Conservation (phyloP, 768 basidiomycete genomes). For the Termitomyces sp. region DNA sequence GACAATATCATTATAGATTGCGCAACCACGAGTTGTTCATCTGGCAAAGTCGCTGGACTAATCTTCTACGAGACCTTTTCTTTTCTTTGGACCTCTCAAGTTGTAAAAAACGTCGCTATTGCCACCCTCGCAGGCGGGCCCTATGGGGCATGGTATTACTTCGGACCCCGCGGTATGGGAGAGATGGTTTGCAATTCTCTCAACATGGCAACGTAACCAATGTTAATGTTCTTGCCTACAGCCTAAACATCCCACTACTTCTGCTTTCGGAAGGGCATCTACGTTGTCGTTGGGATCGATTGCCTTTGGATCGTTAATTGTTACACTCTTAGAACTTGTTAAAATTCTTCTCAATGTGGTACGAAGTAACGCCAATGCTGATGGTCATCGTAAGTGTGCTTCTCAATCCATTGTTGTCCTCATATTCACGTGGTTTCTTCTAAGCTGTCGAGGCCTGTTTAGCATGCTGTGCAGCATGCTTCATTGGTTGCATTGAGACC, state of each 20-base stretch:
- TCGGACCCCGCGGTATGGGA: conserved; percentile 64
- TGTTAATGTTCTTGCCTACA: conserved; percentile 17
- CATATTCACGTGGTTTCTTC: background rate
- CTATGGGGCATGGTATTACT: conserved; percentile 81
- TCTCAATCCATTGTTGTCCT: background rate
- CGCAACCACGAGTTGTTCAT: conserved; percentile 47
- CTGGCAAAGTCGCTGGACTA: conserved; percentile 70
- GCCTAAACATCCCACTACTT: conserved; percentile 67
- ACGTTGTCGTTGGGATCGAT: conserved; percentile 80
- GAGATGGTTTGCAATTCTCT: conserved; percentile 45
- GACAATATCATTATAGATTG: background rate
- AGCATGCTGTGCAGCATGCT: conserved; percentile 76
- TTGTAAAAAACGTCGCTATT: conserved; percentile 72
- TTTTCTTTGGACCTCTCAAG: conserved; percentile 85
- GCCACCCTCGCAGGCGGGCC: conserved; percentile 80
- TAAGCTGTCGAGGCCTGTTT: conserved; percentile 68
- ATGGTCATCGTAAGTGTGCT: conserved; percentile 59
- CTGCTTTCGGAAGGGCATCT: conserved; percentile 69
- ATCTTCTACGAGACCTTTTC: conserved; percentile 77
- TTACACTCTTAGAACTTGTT: conserved; percentile 71
- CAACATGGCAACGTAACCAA: too few relatives aligned
- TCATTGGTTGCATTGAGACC: conserved; percentile 64
- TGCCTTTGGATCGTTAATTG: conserved; percentile 80
- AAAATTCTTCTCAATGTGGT: conserved; percentile 53
- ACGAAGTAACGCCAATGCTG: conserved; percentile 53